Evolutionary conservation across 768 basidiomycete genomes (phyloP).

Genomic region (Boletus tylopilopsis): DNA sequence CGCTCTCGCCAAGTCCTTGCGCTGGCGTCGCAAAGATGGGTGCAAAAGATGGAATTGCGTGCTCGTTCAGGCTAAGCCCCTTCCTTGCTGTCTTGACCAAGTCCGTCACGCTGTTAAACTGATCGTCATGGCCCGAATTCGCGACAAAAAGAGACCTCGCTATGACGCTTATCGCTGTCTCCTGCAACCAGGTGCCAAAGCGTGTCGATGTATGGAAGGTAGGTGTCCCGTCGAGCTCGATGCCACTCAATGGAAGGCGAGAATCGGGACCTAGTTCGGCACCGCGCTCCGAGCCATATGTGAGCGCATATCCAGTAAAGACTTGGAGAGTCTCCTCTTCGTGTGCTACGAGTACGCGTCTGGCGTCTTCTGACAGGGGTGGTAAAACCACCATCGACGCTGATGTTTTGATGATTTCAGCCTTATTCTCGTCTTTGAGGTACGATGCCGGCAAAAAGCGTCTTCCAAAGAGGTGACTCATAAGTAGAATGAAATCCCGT

Average conservation of each 20-base stretch:
- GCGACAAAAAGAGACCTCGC: conserved; percentile 64
- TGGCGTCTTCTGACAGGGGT: conserved; percentile 39
- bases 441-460: conserved; percentile 47
- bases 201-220: conserved; percentile 6
- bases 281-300: conserved; percentile 41
- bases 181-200: conserved; percentile 37
- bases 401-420: conserved; percentile 38
- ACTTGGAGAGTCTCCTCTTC: conserved; percentile 46
- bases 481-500: conserved; percentile 47
- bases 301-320: conserved; percentile 53
- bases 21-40: conserved; percentile 27
- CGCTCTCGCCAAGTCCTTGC: no score
- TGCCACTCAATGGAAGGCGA: conserved; percentile 46
- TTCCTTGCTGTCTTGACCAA: conserved; percentile 47
- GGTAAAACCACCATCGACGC: conserved; percentile 59
- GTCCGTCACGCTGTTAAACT: conserved; percentile 48
- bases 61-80: conserved; percentile 54
- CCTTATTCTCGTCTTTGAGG: conserved; percentile 34
- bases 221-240: conserved; percentile 18
- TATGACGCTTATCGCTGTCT: conserved; percentile 35
- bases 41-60: conserved; percentile 57
- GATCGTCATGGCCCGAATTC: conserved; percentile 61
- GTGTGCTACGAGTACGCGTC: conserved; percentile 42
- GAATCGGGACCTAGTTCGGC: conserved; percentile 40
- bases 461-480: conserved; percentile 68